These are phyloP conservation scores for Globisporangium emineosum DNA, from an alignment of 352 stramenopile genomes.

Conservation along the genomic window DNA sequence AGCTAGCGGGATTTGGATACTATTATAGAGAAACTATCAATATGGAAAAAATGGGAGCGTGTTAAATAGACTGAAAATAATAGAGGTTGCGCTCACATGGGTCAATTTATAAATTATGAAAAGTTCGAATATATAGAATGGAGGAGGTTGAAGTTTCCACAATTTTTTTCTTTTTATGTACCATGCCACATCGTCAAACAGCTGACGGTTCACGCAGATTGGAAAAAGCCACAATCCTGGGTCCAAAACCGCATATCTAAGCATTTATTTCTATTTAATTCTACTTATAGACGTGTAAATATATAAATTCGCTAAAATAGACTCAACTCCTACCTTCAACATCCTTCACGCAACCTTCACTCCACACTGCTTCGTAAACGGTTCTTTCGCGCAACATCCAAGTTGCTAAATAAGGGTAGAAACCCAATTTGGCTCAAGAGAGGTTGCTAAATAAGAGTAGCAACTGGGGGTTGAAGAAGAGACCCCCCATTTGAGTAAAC, in stretches of 20 bases:
- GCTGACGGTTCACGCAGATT: background rate
- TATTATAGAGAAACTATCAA: no score
- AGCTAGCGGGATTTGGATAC: no score
- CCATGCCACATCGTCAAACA: background rate
- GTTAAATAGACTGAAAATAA: no score
- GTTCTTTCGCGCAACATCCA: constrained; percentile 9
- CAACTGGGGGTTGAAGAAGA: background rate
- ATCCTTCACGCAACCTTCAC: constrained; percentile 8
- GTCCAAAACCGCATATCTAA: background rate
- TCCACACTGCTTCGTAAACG: constrained; percentile 12
- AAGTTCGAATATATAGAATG: background rate
- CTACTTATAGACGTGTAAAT: background rate
- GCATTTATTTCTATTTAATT: background rate
- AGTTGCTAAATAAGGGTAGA: background rate
- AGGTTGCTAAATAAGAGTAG: no score
- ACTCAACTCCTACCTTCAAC: constrained; percentile 5
- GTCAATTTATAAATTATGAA: no score
- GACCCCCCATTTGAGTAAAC: constrained; percentile 2
- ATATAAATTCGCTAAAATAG: background rate
- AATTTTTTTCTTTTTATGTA: constrained; percentile 2
- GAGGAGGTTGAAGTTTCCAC: background rate
- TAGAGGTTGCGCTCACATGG: no score
- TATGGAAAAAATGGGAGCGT: no score
- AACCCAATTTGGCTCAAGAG: no score
- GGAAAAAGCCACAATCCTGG: background rate